Conservation (phyloP, 1,284 basidiomycete species). For the Rhodotorula sp. region DNA sequence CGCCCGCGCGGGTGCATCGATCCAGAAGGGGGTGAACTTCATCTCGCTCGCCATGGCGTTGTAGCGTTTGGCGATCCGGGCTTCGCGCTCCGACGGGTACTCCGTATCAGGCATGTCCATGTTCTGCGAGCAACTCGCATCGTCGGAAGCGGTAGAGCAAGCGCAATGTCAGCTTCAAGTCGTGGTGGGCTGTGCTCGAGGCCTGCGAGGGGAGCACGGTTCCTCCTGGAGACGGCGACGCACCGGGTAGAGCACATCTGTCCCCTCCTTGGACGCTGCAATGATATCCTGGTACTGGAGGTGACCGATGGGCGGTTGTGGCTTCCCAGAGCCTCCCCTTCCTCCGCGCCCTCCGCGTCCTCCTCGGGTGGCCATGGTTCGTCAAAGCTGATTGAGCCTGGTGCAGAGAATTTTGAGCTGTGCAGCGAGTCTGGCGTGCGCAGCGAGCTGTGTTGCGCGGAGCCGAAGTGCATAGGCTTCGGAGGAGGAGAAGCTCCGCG, state of each 20-base stretch:
- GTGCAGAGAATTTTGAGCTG: neutral
- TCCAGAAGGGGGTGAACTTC: constrained; percentile 34
- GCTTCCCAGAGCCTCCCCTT: constrained; percentile 16
- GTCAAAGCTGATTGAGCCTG: no score
- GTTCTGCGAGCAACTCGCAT: neutral
- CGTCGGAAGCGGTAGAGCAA: no score
- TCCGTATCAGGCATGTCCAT: constrained; percentile 34
- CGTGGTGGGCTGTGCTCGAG: neutral
- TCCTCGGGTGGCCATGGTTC: constrained; percentile 19
- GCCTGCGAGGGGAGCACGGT: neutral
- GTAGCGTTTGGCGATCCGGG: constrained; percentile 28
- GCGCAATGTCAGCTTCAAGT: neutral
- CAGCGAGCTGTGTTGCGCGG: neutral
- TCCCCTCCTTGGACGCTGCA: constrained; percentile 27
- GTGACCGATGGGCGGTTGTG: constrained; percentile 37
- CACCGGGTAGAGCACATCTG: constrained; percentile 39
- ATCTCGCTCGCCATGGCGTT: constrained; percentile 31
- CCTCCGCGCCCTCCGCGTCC: constrained; percentile 23
- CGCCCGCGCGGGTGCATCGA: constrained; percentile 29
- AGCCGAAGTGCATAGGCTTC: neutral
- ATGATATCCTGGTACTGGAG: constrained; percentile 38
- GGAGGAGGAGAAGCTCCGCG: no score
- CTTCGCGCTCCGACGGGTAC: constrained; percentile 29
- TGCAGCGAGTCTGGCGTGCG: neutral
- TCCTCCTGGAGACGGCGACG: neutral